Evolutionary conservation across 2,329 filamentous ascomycete genomes (phyloP).

Genomic region (Sordariomycetes sp.): DNA sequence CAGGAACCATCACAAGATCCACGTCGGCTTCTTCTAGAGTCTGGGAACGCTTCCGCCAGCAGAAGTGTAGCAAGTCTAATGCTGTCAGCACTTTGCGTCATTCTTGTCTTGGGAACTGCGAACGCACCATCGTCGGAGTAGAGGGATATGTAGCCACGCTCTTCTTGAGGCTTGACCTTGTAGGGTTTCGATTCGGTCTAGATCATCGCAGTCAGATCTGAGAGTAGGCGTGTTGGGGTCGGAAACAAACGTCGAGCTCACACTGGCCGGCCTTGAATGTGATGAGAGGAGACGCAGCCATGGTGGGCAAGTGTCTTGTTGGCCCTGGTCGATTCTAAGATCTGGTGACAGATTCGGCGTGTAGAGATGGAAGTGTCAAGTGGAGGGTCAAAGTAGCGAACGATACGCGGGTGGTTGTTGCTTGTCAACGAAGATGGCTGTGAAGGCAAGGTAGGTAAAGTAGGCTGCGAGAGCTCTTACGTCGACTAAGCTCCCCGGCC

Average conservation of each 20-base stretch:
- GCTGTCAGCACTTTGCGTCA: too few relatives aligned
- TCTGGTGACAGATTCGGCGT: too few relatives aligned
- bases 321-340: too few relatives aligned
- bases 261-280: constrained; percentile 95
- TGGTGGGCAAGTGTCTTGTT: too few relatives aligned
- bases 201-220: constrained; percentile 9
- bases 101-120: too few relatives aligned
- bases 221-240: too few relatives aligned
- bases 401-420: background rate
- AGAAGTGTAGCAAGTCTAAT: constrained; percentile 62
- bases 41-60: constrained; percentile 78
- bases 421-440: constrained; percentile 1
- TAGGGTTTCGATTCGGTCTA: constrained; percentile 45
- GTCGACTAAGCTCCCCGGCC: constrained; percentile 16
- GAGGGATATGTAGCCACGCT: constrained; percentile 82
- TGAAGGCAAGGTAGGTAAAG: too few relatives aligned
- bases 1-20: constrained; percentile 89
- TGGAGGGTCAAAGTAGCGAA: background rate
- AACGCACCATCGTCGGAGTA: constrained; percentile 76
- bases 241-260: constrained; percentile 61
- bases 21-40: constrained; percentile 62
- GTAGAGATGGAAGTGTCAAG: too few relatives aligned
- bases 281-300: constrained; percentile 81
- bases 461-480: constrained; percentile 30
- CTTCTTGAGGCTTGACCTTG: constrained; percentile 64